Evolutionary conservation across 805 yeast genomes (phyloP), one percentile per base, ranked within the genome.

Genomic region (Lipomyces sp.): DNA sequence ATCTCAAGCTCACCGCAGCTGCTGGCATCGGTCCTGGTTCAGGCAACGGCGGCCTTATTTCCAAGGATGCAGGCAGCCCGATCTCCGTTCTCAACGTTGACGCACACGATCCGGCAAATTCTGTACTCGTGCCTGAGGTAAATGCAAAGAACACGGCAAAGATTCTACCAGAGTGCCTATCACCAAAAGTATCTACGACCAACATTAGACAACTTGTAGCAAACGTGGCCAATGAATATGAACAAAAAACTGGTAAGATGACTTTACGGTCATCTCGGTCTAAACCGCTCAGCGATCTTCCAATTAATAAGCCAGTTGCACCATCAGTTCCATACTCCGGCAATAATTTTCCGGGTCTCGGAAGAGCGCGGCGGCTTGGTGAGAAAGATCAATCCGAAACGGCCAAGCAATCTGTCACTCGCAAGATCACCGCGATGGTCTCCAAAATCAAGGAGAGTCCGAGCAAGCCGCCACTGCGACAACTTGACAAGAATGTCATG

Each of bases 21-120:
- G 71, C 73, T 8, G 73, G 73, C 8, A 62, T 71, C 35, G 70
- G 69, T 15, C 67, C 69, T 11, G 65, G 63, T 30, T 59, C 66
- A n/a, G 65, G 60, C 29, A 50, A 60, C 48, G 63, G 60, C 4
- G 61, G 45, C 8, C 37, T 29, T 10, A 60, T 64, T 7, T 51
- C 70, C 7, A 55, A 42, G 48, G 61, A 32, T 15, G 66, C 65
- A 1, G 69, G 72, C 2, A 64, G 59, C 18, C 71, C 73, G 5
- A 64, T 71, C 29, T 13, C 67, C 3, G 42, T 33, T 13, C 30
- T 64, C 18, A 37, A 7, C 33, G 13, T 62, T 15, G 51, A 45
- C 11, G 32, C 59, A 8, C 53, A 54, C 29, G 59, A 55, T 18
- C 32, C 59, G 4, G 59, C 42, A 13, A 32, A 10, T 32, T 13